Evolutionary conservation across 805 yeast genomes (phyloP), one percentile per base, ranked within the genome.

Genomic region (Suhomyces pyralidae): DNA sequence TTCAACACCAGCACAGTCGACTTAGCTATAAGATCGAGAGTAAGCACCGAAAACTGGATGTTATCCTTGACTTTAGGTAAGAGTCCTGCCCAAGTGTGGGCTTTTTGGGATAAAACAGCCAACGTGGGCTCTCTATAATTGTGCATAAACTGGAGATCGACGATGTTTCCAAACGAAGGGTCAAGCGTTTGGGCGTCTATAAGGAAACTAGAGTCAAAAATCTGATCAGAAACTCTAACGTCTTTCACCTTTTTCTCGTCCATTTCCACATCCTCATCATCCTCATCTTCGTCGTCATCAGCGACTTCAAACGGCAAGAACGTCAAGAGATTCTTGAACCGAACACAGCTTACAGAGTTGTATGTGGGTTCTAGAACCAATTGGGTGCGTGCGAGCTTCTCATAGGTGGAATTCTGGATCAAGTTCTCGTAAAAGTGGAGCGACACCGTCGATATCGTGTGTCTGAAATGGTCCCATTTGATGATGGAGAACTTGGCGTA

Each of bases 371-470:
- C 96, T 0, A 81, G 73, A 22, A 82, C 69, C 52, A 88, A 74
- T 7, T 71, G 69, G 0, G 88, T 70, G 5, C 68, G 65, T 49
- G 55, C 71, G 56, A 60, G 60, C 61, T 68, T 68, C 50, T 78
- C 82, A 46, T 78, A 71, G 1, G 84, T 77, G 9, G 77, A 61
- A 32, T 77, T 73, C 42, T 78, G 79, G 48, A 90, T 73, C 24
- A 82, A 81, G 44, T 82, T 81, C 60, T 93, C 97, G 67, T 92
- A 94, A 65, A 81, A 90, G 70, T 94, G 99, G 49, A 94, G 72
- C 48, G 96, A 88, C 1, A 83, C 78, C 0, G 97, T 89, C 24
- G 79, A 74, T n/a, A 93, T 74, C 1, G 79, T 61, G 57, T 82
- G 76, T n/a, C 60, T 64, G 3, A 62, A 67, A 3, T 68, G 66